Conservation (phyloP, 2,329 filamentous ascomycete species). For the Aspergillus pseudoglaucus region DNA sequence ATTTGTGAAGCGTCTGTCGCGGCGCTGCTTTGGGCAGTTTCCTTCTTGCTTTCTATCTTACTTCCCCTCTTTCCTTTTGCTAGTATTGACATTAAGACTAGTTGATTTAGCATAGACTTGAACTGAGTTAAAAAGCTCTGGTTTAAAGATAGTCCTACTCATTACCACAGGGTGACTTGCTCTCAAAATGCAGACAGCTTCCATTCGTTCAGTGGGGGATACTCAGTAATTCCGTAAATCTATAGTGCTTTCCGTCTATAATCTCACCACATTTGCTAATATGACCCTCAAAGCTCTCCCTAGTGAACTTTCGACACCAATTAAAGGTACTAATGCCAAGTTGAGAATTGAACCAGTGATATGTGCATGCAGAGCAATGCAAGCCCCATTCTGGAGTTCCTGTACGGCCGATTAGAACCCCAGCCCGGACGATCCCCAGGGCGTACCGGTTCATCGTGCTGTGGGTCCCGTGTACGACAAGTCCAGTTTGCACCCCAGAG, state of each 20-base stretch:
- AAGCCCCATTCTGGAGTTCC: neutral
- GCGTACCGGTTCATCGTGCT: neutral
- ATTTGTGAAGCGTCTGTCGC: no score
- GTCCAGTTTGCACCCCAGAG: neutral
- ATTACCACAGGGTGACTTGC: no score
- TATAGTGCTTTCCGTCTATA: neutral
- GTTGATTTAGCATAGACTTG: no score
- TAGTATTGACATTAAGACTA: no score
- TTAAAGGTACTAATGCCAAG: neutral
- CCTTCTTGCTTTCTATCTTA: no score
- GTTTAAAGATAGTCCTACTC: no score
- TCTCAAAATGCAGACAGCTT: no score
- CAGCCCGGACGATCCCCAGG: neutral
- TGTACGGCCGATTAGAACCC: neutral
- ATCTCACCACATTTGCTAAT: neutral
- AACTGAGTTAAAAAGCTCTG: no score
- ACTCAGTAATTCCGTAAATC: no score
- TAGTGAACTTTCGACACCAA: neutral
- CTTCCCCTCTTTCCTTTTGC: no score
- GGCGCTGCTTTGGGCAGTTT: no score
- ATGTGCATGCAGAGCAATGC: neutral
- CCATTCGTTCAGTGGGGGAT: no score
- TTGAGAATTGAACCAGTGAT: neutral
- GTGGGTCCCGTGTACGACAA: neutral
- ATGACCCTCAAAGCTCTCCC: neutral